Conservation (phyloP, 176 grass and related monocot genomes). For the Elymus sibiricus region DNA sequence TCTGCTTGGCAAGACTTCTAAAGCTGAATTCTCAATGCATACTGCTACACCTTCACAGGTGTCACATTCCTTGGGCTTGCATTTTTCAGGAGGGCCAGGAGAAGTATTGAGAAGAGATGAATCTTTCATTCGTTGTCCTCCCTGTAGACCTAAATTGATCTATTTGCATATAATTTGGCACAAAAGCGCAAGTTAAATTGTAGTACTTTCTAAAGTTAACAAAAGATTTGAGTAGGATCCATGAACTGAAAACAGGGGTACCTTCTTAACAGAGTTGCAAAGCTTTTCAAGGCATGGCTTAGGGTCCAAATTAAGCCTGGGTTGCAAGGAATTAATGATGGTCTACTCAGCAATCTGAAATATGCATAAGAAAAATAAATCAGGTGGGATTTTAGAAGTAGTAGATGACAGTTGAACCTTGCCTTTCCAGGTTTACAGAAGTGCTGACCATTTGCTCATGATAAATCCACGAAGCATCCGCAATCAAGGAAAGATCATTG, state of each 20-base stretch:
- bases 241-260: constrained; percentile 5
- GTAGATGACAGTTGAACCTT: neutral
- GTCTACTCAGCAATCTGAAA: constrained; percentile 46
- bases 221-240: constrained; percentile 6
- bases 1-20: neutral
- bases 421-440: neutral
- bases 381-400: neutral
- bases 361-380: neutral
- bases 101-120: constrained; percentile 12
- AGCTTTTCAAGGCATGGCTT: constrained; percentile 40
- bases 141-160: constrained; percentile 38
- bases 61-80: constrained; percentile 10
- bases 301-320: constrained; percentile 53
- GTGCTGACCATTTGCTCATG: constrained; percentile 43
- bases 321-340: constrained; percentile 46
- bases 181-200: constrained; percentile 7
- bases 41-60: constrained; percentile 8
- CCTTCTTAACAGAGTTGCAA: constrained; percentile 43
- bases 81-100: constrained; percentile 13
- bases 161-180: constrained; percentile 17
- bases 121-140: neutral
- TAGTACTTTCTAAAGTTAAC: neutral
- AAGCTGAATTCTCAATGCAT: constrained; percentile 22
- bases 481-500: constrained; percentile 36
- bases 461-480: constrained; percentile 52